A percentile compares a stretch with the other conserved stretches of the same genome.
These are phyloP conservation scores for Brettanomyces bruxellensis DNA, from an alignment of 805 yeast species.

Conservation along the genomic window DNA sequence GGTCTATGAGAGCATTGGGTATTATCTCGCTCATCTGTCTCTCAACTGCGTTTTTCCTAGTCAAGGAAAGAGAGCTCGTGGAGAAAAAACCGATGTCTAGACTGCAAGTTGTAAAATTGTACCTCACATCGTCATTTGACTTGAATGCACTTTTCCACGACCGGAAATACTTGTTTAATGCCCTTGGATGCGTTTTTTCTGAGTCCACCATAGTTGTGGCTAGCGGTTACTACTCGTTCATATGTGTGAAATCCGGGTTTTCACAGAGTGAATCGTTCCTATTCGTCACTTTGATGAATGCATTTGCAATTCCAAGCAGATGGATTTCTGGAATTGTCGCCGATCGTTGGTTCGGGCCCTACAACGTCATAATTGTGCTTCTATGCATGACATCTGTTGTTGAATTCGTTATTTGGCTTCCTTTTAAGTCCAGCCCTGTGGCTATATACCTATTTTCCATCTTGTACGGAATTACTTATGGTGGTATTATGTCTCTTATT, in stretches of 20 bases:
- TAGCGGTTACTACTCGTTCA: conserved; percentile 40
- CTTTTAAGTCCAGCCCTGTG: conserved; percentile 34
- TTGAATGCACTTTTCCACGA: conserved; percentile 29
- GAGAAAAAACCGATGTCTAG: conserved; percentile 1
- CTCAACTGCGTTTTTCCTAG: conserved; percentile 19
- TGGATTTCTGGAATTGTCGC: conserved; percentile 21
- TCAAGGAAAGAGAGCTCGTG: conserved; percentile 27
- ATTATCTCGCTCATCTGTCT: conserved; percentile 28
- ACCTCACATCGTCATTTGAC: conserved; percentile 23
- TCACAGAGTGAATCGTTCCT: conserved; percentile 32
- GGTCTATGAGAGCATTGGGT: conserved; percentile 47
- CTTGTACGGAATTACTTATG: conserved; percentile 43
- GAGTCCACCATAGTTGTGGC: conserved; percentile 38
- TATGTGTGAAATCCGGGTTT: conserved; percentile 35
- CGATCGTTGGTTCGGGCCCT: conserved; percentile 33
- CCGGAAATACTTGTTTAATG: conserved; percentile 30
- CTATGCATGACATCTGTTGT: conserved; percentile 29
- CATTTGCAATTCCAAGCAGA: conserved; percentile 30
- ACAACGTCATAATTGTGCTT: conserved; percentile 33
- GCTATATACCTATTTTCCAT: conserved; percentile 42
- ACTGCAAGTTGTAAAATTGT: conserved; percentile 3
- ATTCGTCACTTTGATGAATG: conserved; percentile 35
- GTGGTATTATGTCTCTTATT: conserved; percentile 49
- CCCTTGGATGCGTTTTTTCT: conserved; percentile 34
- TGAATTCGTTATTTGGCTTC: conserved; percentile 50